phyloP scores from a whole-genome alignment of 208 protist genomes.

The Crithidia bombi region DNA sequence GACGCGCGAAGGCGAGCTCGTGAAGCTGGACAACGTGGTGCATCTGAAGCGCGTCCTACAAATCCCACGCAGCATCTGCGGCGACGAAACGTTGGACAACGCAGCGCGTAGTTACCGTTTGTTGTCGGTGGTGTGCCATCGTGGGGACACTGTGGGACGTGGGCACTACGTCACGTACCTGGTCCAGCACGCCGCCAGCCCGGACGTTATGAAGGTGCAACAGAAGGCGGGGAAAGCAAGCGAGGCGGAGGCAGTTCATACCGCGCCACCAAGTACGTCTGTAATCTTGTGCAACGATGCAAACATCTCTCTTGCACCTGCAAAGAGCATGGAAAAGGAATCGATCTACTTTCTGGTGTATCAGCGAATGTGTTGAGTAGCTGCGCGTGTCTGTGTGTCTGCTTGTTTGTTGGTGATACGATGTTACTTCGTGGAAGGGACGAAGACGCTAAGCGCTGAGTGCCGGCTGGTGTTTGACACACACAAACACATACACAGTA shows the following conservation, averaged over 20 bases:
- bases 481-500: too few relatives aligned
- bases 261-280: conserved; percentile 12
- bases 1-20: conserved; percentile 81
- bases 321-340: conserved; percentile 47
- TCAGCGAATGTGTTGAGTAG: conserved; percentile 39
- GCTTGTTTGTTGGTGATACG: too few relatives aligned
- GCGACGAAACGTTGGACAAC: conserved; percentile 43
- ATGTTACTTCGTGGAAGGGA: too few relatives aligned
- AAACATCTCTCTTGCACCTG: conserved; percentile 35
- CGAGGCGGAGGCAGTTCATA: conserved; percentile 9
- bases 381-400: too few relatives aligned
- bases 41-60: conserved; percentile 51
- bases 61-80: conserved; percentile 68
- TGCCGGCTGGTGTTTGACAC: too few relatives aligned
- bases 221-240: conserved; percentile 1
- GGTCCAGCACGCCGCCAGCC: conserved; percentile 45
- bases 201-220: conserved; percentile 27
- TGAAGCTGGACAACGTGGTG: conserved; percentile 86
- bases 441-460: too few relatives aligned
- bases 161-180: conserved; percentile 90
- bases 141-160: conserved; percentile 44
- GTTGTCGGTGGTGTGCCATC: conserved; percentile 71
- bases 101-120: conserved; percentile 64
- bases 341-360: conserved; percentile 85
- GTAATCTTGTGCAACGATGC: conserved; percentile 81